phyloP scores from a whole-genome alignment of 306 rosid genomes.

The Geum urbanum region DNA sequence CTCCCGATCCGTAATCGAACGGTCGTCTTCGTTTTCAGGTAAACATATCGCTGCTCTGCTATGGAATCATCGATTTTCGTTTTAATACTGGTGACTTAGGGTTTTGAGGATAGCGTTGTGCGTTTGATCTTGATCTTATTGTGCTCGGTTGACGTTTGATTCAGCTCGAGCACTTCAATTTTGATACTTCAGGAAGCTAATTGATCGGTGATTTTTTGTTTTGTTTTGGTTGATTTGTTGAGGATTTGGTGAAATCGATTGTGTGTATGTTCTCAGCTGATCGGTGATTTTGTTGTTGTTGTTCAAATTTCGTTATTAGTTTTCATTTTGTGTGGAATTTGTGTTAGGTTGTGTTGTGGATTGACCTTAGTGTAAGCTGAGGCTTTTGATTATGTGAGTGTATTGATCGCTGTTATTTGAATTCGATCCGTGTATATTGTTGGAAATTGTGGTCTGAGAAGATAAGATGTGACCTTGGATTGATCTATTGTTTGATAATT shows the following conservation, averaged over 20 bases:
- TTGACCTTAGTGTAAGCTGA: background rate
- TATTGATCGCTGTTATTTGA: background rate
- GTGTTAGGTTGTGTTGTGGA: background rate
- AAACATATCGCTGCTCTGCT: background rate
- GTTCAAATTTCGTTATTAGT: background rate
- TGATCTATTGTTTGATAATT: background rate
- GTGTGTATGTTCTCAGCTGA: background rate
- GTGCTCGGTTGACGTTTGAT: background rate
- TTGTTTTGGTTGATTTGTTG: background rate
- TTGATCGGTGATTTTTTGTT: background rate
- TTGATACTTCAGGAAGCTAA: background rate
- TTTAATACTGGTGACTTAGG: background rate
- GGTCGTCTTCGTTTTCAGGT: slow-evolving; percentile 16
- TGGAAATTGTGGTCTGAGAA: background rate
- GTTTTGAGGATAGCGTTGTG: background rate
- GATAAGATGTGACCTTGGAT: background rate
- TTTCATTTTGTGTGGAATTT: background rate
- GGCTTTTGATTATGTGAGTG: slow-evolving; percentile 4
- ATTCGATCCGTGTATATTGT: background rate
- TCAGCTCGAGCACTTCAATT: background rate
- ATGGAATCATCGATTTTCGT: background rate
- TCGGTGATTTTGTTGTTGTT: background rate
- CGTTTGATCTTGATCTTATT: background rate
- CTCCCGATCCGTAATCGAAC: slow-evolving; percentile 10
- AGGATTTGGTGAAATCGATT: slow-evolving; percentile 2